These are phyloP conservation scores for Capsicum baccatum DNA, from an alignment of 257 asterid species.

Conservation along the genomic window DNA sequence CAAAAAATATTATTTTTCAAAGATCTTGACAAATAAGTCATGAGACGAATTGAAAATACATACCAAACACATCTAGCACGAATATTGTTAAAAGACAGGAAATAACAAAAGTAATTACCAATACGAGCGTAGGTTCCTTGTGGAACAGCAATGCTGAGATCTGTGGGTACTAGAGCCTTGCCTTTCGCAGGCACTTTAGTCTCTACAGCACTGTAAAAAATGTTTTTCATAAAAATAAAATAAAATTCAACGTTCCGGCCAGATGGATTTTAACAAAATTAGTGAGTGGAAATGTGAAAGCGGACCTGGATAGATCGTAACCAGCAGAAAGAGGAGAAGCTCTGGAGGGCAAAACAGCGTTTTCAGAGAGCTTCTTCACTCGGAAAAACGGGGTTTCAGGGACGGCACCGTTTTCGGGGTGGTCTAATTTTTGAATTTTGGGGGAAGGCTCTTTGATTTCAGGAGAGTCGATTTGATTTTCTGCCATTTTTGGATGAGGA, in stretches of 20 bases:
- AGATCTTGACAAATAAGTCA: too few species aligned
- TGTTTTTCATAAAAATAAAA: neutral
- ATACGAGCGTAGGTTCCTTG: conserved; percentile 88
- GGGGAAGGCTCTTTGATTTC: conserved; percentile 12
- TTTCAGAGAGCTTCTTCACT: conserved; percentile 55
- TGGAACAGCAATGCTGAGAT: conserved; percentile 78
- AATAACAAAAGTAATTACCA: conserved; percentile 43
- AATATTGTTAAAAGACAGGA: neutral
- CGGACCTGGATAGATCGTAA: conserved; percentile 51
- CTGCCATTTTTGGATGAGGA: conserved; percentile 8
- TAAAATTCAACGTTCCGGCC: too few species aligned
- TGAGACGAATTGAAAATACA: too few species aligned
- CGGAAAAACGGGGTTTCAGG: conserved; percentile 33
- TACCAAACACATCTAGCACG: neutral
- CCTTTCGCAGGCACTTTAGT: conserved; percentile 77
- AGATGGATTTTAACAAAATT: neutral
- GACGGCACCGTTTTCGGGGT: neutral
- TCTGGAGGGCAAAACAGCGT: conserved; percentile 47
- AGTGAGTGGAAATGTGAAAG: neutral
- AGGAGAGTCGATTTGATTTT: conserved; percentile 22
- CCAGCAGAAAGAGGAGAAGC: conserved; percentile 46
- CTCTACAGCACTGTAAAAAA: conserved; percentile 55
- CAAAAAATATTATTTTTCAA: too few species aligned
- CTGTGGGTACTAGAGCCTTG: conserved; percentile 82
- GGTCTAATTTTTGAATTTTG: neutral